phyloP scores from a whole-genome alignment of 2,329 filamentous ascomycete species.

The Diplodia seriata region DNA sequence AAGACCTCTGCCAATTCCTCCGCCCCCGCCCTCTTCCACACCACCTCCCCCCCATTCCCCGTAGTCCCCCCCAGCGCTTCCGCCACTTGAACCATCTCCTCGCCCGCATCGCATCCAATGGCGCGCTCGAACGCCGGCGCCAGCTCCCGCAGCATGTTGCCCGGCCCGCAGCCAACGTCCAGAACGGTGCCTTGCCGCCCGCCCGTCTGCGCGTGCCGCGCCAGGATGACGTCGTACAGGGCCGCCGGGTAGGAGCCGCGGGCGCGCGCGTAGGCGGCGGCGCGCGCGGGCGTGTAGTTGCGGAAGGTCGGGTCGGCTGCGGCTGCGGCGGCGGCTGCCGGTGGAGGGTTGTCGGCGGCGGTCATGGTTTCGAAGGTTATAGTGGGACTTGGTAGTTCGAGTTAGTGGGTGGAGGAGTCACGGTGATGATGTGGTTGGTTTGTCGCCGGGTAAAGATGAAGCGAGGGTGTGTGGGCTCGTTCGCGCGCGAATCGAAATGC shows the following conservation, averaged over 20 bases:
- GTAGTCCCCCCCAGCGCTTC: conserved; percentile 48
- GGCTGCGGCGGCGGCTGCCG: too few relatives aligned
- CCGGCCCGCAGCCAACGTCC: conserved; percentile 68
- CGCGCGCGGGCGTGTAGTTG: conserved; percentile 54
- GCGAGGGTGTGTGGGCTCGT: background rate
- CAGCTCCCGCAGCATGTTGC: conserved; percentile 56
- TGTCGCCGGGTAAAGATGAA: background rate
- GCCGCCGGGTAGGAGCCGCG: conserved; percentile 54
- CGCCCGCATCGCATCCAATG: conserved; percentile 60
- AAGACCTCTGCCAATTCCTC: conserved; percentile 52
- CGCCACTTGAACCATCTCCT: conserved; percentile 62
- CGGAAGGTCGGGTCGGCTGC: conserved; percentile 51
- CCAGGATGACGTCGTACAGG: conserved; percentile 58
- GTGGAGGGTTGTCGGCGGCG: too few relatives aligned
- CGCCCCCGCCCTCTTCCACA: too few relatives aligned
- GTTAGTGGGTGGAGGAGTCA: too few relatives aligned
- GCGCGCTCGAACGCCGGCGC: conserved; percentile 55
- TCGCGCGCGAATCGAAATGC: background rate
- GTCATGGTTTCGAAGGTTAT: too few relatives aligned
- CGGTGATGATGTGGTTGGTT: background rate
- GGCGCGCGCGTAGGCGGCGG: conserved; percentile 52
- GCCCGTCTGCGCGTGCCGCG: conserved; percentile 56
- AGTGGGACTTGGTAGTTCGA: too few relatives aligned
- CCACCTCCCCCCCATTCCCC: too few relatives aligned
- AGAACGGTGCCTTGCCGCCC: conserved; percentile 54